phyloP scores from a whole-genome alignment of 2,329 filamentous ascomycete genomes.

The Amesomyces nigricolor region DNA sequence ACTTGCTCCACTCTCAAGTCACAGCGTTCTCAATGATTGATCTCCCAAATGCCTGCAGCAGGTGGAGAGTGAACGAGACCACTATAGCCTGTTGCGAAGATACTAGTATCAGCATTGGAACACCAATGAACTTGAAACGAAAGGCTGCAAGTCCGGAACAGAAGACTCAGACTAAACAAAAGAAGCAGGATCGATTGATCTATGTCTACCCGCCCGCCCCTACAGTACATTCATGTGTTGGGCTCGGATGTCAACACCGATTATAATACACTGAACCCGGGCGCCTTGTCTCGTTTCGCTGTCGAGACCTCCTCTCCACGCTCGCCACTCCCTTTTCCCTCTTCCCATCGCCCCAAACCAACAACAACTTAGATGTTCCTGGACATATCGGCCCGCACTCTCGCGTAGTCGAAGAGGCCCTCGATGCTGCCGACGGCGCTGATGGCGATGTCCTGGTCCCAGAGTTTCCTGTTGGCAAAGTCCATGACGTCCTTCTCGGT shows the following conservation, averaged over 20 bases:
- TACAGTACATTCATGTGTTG: slow-evolving; percentile 36
- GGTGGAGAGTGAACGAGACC: too few relatives aligned
- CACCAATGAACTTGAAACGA: too few relatives aligned
- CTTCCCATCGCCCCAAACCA: background rate
- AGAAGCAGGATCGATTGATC: slow-evolving; percentile 28
- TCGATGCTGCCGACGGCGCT: slow-evolving; percentile 91
- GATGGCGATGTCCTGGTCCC: slow-evolving; percentile 95
- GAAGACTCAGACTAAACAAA: slow-evolving; percentile 7
- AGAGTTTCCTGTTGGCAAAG: slow-evolving; percentile 90
- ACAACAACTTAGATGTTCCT: slow-evolving; percentile 30
- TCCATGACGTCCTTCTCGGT: slow-evolving; percentile 96
- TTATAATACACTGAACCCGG: slow-evolving; percentile 31
- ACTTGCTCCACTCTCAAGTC: too few relatives aligned
- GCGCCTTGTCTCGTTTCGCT: slow-evolving; percentile 10
- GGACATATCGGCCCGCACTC: slow-evolving; percentile 35
- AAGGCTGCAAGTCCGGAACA: background rate
- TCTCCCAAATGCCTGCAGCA: too few relatives aligned
- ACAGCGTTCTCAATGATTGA: too few relatives aligned
- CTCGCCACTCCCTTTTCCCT: background rate
- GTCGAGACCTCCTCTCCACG: background rate
- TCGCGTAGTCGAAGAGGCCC: slow-evolving; percentile 67
- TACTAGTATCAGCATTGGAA: too few relatives aligned
- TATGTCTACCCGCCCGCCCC: slow-evolving; percentile 30
- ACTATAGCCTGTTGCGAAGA: too few relatives aligned
- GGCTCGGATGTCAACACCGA: slow-evolving; percentile 31